Conservation (phyloP, 208 protist species). For the Crithidia fasciculata region DNA sequence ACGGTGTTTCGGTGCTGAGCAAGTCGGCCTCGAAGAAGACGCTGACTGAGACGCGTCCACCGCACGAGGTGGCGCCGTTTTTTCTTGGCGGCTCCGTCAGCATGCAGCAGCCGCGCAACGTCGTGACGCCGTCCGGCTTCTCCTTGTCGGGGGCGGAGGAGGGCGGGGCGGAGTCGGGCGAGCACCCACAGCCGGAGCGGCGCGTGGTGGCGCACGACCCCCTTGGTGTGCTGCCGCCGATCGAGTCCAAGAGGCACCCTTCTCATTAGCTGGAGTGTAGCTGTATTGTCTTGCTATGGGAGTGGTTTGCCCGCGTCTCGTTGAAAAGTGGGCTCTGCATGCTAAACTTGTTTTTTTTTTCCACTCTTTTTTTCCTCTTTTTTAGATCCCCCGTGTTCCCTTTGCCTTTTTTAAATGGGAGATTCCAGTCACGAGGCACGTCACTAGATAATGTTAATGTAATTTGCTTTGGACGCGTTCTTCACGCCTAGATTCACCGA, state of each 20-base stretch:
- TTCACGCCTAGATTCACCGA: too few species aligned
- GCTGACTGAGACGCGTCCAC: not conserved
- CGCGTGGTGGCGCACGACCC: conserved; percentile 15
- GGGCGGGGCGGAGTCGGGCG: conserved; percentile 1
- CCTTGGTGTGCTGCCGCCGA: conserved; percentile 29
- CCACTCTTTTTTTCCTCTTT: too few species aligned
- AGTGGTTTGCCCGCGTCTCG: not conserved
- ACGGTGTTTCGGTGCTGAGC: not conserved
- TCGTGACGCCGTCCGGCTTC: conserved; percentile 16
- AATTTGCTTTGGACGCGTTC: too few species aligned
- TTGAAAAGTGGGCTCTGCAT: too few species aligned
- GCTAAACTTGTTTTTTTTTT: too few species aligned
- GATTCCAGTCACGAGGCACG: too few species aligned
- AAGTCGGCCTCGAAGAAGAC: conserved; percentile 14
- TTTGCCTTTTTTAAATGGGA: too few species aligned
- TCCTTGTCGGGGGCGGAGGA: conserved; percentile 17
- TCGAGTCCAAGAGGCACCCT: conserved; percentile 6
- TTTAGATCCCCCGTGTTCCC: too few species aligned
- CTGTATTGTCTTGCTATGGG: not conserved
- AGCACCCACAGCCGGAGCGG: conserved; percentile 20
- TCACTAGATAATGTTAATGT: too few species aligned
- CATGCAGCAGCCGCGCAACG: conserved; percentile 12
- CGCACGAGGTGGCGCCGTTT: not conserved
- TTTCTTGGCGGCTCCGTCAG: conserved; percentile 13
- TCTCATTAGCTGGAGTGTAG: not conserved